phyloP scores from a whole-genome alignment of 2,329 filamentous ascomycete species.

The Monosporascus sp. region DNA sequence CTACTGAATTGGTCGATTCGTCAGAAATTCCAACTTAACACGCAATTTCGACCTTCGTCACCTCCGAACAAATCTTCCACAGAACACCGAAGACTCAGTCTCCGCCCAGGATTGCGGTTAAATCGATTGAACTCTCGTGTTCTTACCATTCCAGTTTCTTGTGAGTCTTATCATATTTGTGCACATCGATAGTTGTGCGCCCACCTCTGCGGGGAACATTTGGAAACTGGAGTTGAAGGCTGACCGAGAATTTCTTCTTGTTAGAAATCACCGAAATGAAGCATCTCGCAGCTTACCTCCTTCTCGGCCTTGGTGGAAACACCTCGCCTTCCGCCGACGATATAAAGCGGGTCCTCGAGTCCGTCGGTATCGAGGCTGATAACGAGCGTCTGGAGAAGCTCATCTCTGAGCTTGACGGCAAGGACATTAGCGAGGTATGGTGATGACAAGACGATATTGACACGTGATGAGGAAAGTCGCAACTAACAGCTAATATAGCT shows the following conservation, averaged over 20 bases:
- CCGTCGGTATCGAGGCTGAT: constrained; percentile 94
- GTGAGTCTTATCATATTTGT: constrained; percentile 27
- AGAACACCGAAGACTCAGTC: constrained; percentile 98
- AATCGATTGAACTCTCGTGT: constrained; percentile 99
- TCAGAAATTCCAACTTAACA: constrained; percentile 27
- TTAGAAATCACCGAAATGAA: constrained; percentile 72
- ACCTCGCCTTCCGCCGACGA: constrained; percentile 77
- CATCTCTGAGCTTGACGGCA: constrained; percentile 85
- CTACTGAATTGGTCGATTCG: constrained; percentile 13
- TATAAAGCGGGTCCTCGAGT: constrained; percentile 82
- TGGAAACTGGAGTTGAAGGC: too few relatives aligned
- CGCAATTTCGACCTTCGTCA: constrained; percentile 11
- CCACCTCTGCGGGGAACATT: too few relatives aligned
- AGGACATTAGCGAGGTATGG: constrained; percentile 86
- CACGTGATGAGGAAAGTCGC: not conserved
- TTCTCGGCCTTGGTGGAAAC: constrained; percentile 93
- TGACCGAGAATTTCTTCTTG: too few relatives aligned
- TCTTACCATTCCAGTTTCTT: constrained; percentile 38
- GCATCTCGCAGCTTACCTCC: constrained; percentile 98
- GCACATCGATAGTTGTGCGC: constrained; percentile 2
- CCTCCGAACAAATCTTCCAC: constrained; percentile 16
- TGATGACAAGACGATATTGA: too few relatives aligned
- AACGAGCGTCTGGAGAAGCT: constrained; percentile 79
- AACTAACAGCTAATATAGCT: constrained; percentile 51
- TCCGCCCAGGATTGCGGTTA: constrained; percentile 96